A percentile compares a stretch with the other conserved stretches of the same genome.
These are phyloP conservation scores for Annulohypoxylon bovei DNA, from an alignment of 495 filamentous ascomycete genomes.

Conservation along the genomic window DNA sequence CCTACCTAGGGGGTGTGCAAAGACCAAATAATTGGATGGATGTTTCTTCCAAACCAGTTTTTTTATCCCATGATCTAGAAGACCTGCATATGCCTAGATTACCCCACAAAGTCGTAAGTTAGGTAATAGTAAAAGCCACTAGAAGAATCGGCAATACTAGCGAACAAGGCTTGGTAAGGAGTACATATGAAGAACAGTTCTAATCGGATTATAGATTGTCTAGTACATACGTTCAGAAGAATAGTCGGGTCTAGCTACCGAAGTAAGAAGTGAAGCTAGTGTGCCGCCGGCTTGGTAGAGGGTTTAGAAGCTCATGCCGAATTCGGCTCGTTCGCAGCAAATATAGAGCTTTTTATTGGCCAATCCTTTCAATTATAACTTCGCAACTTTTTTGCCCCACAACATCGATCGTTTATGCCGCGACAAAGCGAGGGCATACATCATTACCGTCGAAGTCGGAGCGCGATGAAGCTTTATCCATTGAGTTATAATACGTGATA, in stretches of 20 bases:
- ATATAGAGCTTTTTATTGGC: constrained; percentile 30
- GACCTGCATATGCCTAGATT: constrained; percentile 1
- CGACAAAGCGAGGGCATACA: constrained; percentile 39
- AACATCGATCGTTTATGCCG: constrained; percentile 30
- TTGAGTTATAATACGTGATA: constrained; percentile 21
- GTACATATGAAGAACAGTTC: constrained; percentile 9
- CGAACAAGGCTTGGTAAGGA: neutral
- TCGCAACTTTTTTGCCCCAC: constrained; percentile 25
- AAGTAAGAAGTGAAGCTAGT: constrained; percentile 9
- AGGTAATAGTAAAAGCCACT: neutral
- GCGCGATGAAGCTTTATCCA: constrained; percentile 33
- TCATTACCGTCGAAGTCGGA: constrained; percentile 36
- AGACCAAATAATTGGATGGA: neutral
- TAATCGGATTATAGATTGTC: constrained; percentile 2
- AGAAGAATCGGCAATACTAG: neutral
- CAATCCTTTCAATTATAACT: constrained; percentile 27
- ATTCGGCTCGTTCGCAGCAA: constrained; percentile 37
- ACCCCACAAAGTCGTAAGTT: constrained; percentile 1
- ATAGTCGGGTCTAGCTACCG: constrained; percentile 9
- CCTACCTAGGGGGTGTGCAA: neutral
- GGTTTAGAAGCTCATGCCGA: constrained; percentile 38
- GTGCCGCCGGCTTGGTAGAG: neutral
- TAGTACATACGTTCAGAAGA: neutral
- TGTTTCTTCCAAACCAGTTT: too few species aligned
- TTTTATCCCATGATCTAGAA: neutral